Percentiles rank a stretch among this genome's conserved stretches.
Conservation (phyloP, 371 early-diverging fungal genomes). For the Mortierella sp. region DNA sequence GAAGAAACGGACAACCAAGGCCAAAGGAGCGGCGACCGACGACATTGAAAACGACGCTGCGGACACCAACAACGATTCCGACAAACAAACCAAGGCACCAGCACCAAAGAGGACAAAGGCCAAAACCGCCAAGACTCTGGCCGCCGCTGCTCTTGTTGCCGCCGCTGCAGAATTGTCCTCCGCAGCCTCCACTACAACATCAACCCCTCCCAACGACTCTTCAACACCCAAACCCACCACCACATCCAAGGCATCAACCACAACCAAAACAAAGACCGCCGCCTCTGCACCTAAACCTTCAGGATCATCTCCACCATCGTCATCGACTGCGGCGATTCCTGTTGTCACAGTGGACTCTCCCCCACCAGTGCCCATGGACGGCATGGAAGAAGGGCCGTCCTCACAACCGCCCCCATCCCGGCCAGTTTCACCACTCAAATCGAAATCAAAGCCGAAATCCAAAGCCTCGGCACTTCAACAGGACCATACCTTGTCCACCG, state of each 20-base stretch:
- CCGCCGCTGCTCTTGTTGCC: background rate
- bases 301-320: background rate
- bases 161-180: background rate
- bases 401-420: conserved; percentile 29
- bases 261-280: background rate
- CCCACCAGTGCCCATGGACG: conserved; percentile 26
- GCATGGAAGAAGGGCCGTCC: background rate
- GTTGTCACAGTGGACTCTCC: conserved; percentile 42
- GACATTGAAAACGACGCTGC: conserved; percentile 30
- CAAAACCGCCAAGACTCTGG: conserved; percentile 26
- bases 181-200: background rate
- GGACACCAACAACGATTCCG: conserved; percentile 46
- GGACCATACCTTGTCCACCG: background rate
- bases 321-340: conserved; percentile 15
- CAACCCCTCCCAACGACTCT: background rate
- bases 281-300: background rate
- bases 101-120: conserved; percentile 35
- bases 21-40: conserved; percentile 21
- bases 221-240: background rate
- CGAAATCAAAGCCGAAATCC: conserved; percentile 26
- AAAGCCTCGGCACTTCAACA: background rate
- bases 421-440: conserved; percentile 30
- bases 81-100: conserved; percentile 42
- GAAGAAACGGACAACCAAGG: conserved; percentile 37
- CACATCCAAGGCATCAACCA: background rate